phyloP scores from a whole-genome alignment of 2,329 filamentous ascomycete genomes.

The Coleophoma cylindrospora region DNA sequence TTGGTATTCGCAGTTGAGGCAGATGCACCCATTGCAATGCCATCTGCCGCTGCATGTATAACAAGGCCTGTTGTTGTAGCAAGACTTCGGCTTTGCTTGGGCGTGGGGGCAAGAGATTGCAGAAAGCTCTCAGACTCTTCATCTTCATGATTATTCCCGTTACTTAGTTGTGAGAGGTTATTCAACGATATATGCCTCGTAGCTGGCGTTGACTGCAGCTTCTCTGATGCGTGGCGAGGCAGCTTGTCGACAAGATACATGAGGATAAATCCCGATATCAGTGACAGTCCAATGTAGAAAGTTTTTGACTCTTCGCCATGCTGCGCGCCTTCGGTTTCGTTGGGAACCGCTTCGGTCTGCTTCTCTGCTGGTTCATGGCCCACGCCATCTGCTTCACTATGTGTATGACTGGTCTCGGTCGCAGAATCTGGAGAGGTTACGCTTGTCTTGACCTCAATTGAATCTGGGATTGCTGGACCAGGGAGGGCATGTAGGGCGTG shows the following conservation, averaged over 20 bases:
- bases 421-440: conserved; percentile 2
- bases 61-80: conserved; percentile 93
- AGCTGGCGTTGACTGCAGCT: conserved; percentile 57
- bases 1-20: conserved; percentile 68
- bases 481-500: conserved; percentile 2
- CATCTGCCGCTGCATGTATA: conserved; percentile 92
- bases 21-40: conserved; percentile 91
- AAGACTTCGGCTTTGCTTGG: conserved; percentile 56
- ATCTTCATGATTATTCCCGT: conserved; percentile 34
- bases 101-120: conserved; percentile 50
- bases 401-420: conserved; percentile 1
- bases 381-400: background rate
- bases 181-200: conserved; percentile 86
- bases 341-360: conserved; percentile 27
- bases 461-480: conserved; percentile 5
- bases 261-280: conserved; percentile 84
- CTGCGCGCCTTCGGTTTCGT: no score
- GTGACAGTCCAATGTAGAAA: conserved; percentile 78
- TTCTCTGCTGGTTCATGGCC: conserved; percentile 20
- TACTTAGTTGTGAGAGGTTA: conserved; percentile 54
- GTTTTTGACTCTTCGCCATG: conserved; percentile 49
- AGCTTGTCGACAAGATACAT: conserved; percentile 96
- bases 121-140: conserved; percentile 55
- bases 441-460: conserved; percentile 2
- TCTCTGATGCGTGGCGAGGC: conserved; percentile 65